These are phyloP conservation scores for Cymbopogon flexuosus DNA, from an alignment of 202 grass and related monocot species.

Conservation along the genomic window DNA sequence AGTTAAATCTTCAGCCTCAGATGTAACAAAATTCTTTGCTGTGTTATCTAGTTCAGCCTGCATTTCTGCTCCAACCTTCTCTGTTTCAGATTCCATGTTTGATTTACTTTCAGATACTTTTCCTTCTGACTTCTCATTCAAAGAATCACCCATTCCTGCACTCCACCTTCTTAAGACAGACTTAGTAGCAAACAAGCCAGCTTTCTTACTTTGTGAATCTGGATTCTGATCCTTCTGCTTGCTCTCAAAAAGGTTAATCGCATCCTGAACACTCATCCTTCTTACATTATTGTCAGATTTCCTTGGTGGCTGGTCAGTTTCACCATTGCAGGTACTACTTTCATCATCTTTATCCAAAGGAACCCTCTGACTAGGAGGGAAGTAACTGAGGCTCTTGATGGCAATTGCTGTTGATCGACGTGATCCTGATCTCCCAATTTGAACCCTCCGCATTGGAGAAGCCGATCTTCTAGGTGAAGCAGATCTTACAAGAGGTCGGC, in stretches of 20 bases:
- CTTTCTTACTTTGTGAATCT: constrained; percentile 63
- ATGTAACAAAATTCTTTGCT: constrained; percentile 8
- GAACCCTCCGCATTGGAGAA: constrained; percentile 94
- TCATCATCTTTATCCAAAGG: constrained; percentile 74
- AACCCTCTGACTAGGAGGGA: constrained; percentile 75
- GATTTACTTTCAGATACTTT: constrained; percentile 52
- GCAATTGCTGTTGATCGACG: constrained; percentile 81
- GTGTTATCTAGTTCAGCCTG: constrained; percentile 29
- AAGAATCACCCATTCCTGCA: constrained; percentile 79
- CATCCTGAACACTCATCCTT: constrained; percentile 92
- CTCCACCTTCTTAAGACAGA: constrained; percentile 91
- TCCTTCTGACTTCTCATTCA: constrained; percentile 46
- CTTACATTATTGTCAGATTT: constrained; percentile 71
- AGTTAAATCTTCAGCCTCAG: constrained; percentile 30
- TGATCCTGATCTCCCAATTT: constrained; percentile 95
- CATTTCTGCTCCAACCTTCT: constrained; percentile 45
- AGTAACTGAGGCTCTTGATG: constrained; percentile 92
- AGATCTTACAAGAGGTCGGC: constrained; percentile 68
- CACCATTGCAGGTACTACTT: constrained; percentile 50
- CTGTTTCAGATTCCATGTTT: constrained; percentile 34
- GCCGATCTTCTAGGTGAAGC: constrained; percentile 95
- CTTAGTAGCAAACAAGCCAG: constrained; percentile 62
- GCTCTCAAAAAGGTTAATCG: constrained; percentile 85
- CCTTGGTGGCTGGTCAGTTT: constrained; percentile 61
- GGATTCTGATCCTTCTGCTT: constrained; percentile 73